A percentile compares a stretch with the other conserved stretches of the same genome.
phyloP scores from a whole-genome alignment of 2,329 filamentous ascomycete genomes.

The Trichophyton schoenleinii region DNA sequence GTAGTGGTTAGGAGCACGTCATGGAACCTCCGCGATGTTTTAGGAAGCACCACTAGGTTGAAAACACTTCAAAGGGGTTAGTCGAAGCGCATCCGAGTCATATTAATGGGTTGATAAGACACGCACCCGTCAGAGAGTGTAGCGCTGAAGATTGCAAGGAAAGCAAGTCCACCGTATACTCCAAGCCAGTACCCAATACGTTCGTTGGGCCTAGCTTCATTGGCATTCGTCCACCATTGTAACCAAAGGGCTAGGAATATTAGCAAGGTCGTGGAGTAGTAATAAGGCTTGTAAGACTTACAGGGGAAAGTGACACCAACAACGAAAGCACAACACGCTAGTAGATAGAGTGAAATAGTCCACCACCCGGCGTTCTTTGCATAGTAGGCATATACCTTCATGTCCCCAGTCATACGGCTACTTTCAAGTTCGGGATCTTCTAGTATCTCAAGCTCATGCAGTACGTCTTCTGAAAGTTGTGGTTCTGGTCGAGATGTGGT shows the following conservation, averaged over 20 bases:
- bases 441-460: slow-evolving; percentile 3
- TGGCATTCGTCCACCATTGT: slow-evolving; percentile 1
- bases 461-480: neutral
- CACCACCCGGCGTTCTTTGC: neutral
- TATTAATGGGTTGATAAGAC: neutral
- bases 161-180: neutral
- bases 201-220: slow-evolving; percentile 1
- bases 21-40: slow-evolving; percentile 1
- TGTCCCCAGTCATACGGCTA: slow-evolving; percentile 4
- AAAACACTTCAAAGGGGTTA: neutral
- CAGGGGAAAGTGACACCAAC: slow-evolving; percentile 2
- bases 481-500: neutral
- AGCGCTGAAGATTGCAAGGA: neutral
- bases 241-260: neutral
- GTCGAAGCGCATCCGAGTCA: neutral
- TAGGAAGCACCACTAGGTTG: slow-evolving; percentile 3
- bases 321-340: neutral
- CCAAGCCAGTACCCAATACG: slow-evolving; percentile 4
- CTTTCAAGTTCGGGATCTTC: neutral
- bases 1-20: slow-evolving; percentile 1
- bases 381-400: slow-evolving; percentile 6
- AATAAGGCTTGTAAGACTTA: neutral
- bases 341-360: neutral
- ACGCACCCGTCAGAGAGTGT: neutral
- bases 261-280: neutral